Evolutionary conservation across 257 asterid species (phyloP), one percentile per base, ranked within the genome.

Genomic region (Penstemon newberryi): DNA sequence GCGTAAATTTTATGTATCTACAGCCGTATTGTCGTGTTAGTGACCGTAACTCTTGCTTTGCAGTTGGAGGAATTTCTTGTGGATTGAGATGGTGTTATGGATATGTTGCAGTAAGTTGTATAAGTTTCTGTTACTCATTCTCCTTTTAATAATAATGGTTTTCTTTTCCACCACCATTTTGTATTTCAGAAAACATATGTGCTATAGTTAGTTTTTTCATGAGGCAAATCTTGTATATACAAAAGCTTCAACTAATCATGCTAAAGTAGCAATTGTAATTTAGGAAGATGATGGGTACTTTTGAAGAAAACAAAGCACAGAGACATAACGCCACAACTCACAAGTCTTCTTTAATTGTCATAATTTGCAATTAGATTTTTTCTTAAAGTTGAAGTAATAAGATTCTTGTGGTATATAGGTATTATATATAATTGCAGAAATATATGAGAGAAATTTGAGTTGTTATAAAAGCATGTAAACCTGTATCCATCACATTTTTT

Each of bases 21-120:
- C 18, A 15, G 18, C 18, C 18, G 18, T 15, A 15, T 15, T 15
- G 18, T 55, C 6, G 42, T 38, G 44, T 53, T 19, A 15, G 66
- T 76, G 50, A 71, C 66, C 47, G 13, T 69, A 40, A 77, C 33
- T 40, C 15, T 49, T 70, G 56, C 45, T 25, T 76, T 84, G 80
- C 88, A 91, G 96, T 67, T 89, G 76, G 84, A 76, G 68, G 90
- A 85, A 46, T 87, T 89, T 74, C 95, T 91, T 46, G 65, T 78
- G 69, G 93, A 89, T 65, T 90, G 89, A 51, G 95, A 96, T 3
- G 80, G 39, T 62, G 75, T 81, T 15, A 86, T 85, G 1, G 95
- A 91, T 77, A 65, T 60, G 57, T 50, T 91, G 82, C 96, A 87
- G 97, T 91, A 85, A 73, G 97, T 85, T 46, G 8, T 56, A 33